Evolutionary conservation across 768 basidiomycete genomes (phyloP).

Genomic region (Daedaleopsis nitida): DNA sequence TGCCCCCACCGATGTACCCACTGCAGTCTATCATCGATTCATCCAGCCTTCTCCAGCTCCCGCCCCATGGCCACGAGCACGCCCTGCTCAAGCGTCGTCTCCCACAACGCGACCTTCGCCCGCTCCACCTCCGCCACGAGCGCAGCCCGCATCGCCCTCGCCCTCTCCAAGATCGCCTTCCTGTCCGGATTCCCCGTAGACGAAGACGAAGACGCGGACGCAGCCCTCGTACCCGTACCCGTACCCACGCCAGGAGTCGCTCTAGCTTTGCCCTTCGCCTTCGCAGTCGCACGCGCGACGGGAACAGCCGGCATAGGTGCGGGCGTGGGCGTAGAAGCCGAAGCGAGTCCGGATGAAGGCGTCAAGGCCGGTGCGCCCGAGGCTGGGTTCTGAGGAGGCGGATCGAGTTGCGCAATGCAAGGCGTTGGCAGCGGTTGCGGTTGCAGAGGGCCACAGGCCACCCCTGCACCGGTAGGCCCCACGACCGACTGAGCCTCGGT

Average conservation of each 20-base stretch:
- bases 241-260: slow-evolving; percentile 22
- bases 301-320: slow-evolving; percentile 4
- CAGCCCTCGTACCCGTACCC: slow-evolving; percentile 12
- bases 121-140: slow-evolving; percentile 56
- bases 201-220: background rate
- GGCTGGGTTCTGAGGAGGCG: background rate
- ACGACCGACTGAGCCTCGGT: too few species aligned
- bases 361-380: background rate
- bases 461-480: too few species aligned
- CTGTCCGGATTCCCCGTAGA: slow-evolving; percentile 30
- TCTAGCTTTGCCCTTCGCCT: slow-evolving; percentile 19
- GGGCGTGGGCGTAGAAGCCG: too few species aligned
- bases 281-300: slow-evolving; percentile 8
- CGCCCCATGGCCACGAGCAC: slow-evolving; percentile 38
- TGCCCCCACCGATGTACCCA: background rate
- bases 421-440: too few species aligned
- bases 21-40: too few species aligned
- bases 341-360: background rate
- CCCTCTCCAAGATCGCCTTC: slow-evolving; percentile 51
- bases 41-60: slow-evolving; percentile 15
- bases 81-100: slow-evolving; percentile 71
- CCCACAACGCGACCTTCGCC: slow-evolving; percentile 72
- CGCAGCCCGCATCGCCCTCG: slow-evolving; percentile 53
- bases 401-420: too few species aligned
- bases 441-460: too few species aligned